Evolutionary conservation across 2,329 filamentous ascomycete genomes (phyloP), one percentile per base, ranked within the genome.

Genomic region (Neopestalotiopsis sp.): DNA sequence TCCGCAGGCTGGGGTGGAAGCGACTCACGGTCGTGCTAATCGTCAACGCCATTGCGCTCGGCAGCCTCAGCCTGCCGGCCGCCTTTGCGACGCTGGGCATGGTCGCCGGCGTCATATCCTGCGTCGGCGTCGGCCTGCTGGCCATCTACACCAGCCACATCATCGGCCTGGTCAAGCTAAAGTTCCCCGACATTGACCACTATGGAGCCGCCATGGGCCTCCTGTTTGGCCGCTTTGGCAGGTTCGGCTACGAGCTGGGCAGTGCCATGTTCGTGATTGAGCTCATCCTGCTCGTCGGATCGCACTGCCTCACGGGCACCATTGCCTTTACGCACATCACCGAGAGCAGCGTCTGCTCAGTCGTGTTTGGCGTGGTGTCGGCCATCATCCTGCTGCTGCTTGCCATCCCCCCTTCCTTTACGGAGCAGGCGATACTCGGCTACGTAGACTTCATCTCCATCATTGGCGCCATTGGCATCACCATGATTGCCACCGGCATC

Each of bases 261-360:
- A 87, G 86, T 7, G 75, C 80, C 40, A 85, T 83, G 30, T 87
- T 89, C 73, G 80, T 85, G 9, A 76, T 90, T 60, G 86, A 90
- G 74, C 79, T 91, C 30, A 77, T 89, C 20, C 91, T 91, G 79
- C 84, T 90, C 75, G 89, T 90, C 82, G 88, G 85, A 4, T 89
- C 88, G 57, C 90, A 92, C 75, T 81, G 90, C 38, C 80, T 91
- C 65, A 89, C 88, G 1, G 90, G 90, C 74, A 84, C 83, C 28
- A 87, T 91, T 72, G 88, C 88, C 69, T 84, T 91, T 79, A 89
- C 90, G 71, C 86, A 84, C 14, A 80, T 91, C 69, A 88, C 88
- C 2, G 76, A 84, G 20, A 84, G 89, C 74, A 84, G 82, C 2
- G 81, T 84, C 4, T 91, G 89, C 75, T 88, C 88, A 0, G 84